These are phyloP conservation scores for Daldinia loculata DNA, from an alignment of 495 filamentous ascomycete genomes.

Conservation along the genomic window DNA sequence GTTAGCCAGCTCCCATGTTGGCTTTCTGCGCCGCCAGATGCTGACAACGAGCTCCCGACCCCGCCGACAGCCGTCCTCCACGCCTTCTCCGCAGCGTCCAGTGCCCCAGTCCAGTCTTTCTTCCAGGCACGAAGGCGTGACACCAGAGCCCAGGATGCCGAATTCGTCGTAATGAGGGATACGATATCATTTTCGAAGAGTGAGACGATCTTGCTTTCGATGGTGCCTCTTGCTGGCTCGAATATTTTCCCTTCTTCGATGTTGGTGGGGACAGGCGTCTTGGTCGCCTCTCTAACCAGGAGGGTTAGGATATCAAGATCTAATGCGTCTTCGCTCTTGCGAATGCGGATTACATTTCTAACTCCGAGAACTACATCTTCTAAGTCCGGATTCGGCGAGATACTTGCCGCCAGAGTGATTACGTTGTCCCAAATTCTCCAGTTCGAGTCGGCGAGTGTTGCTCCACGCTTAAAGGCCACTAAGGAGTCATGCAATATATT, in stretches of 20 bases:
- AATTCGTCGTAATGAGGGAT: conserved; percentile 83
- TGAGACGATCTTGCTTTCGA: conserved; percentile 66
- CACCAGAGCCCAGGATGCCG: conserved; percentile 77
- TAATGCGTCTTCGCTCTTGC: conserved; percentile 75
- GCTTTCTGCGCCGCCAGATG: conserved; percentile 11
- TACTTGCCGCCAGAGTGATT: conserved; percentile 80
- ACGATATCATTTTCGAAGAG: conserved; percentile 75
- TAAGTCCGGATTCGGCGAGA: conserved; percentile 73
- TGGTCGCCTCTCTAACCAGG: conserved; percentile 74
- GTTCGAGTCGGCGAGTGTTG: conserved; percentile 79
- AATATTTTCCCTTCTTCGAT: conserved; percentile 49
- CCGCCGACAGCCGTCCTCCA: conserved; percentile 75
- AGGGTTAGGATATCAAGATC: conserved; percentile 76
- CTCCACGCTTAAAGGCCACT: conserved; percentile 82
- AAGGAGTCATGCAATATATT: conserved; percentile 77
- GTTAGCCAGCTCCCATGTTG: conserved; percentile 56
- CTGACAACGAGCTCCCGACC: conserved; percentile 37
- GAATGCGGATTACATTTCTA: conserved; percentile 76
- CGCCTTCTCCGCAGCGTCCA: conserved; percentile 86
- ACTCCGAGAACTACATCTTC: conserved; percentile 77
- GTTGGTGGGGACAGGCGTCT: conserved; percentile 44
- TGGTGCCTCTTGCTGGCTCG: conserved; percentile 55
- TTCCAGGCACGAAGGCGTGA: conserved; percentile 75
- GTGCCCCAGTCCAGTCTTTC: conserved; percentile 69
- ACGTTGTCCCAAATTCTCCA: conserved; percentile 97